Evolutionary conservation across 1,139 yeast genomes (phyloP).

Genomic region (Scheffersomyces stambukii): DNA sequence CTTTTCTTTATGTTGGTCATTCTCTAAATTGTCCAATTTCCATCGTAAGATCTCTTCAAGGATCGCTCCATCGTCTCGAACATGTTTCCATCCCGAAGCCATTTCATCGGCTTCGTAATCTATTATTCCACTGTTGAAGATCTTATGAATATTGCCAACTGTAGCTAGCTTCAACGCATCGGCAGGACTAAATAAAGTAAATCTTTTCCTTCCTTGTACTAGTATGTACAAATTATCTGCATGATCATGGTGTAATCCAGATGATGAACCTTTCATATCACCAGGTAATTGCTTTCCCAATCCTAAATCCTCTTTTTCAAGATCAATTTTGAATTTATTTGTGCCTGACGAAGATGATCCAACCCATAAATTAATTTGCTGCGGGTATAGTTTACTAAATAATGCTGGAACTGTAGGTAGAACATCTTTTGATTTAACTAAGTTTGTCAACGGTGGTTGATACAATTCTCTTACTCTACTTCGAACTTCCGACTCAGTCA

Average conservation of each 20-base stretch:
- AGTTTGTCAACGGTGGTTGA: conserved; percentile 58
- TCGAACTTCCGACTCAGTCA: not conserved
- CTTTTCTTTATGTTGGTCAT: conserved; percentile 8
- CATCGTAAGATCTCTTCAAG: conserved; percentile 41
- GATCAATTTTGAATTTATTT: conserved; percentile 8
- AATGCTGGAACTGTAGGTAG: conserved; percentile 43
- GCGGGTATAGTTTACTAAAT: conserved; percentile 47
- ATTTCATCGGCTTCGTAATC: conserved; percentile 51
- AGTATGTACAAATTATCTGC: conserved; percentile 69
- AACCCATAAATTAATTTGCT: conserved; percentile 73
- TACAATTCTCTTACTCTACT: conserved; percentile 40
- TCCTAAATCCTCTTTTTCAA: conserved; percentile 14
- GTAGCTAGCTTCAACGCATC: conserved; percentile 57
- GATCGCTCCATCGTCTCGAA: conserved; percentile 62
- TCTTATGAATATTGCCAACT: conserved; percentile 49
- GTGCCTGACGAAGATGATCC: conserved; percentile 28
- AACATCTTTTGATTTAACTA: conserved; percentile 18
- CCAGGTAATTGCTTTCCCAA: conserved; percentile 53
- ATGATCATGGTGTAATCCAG: conserved; percentile 80
- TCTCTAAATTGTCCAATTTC: conserved; percentile 18
- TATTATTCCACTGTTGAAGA: conserved; percentile 60
- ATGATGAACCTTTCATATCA: conserved; percentile 45
- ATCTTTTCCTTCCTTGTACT: conserved; percentile 57
- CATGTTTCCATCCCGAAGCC: conserved; percentile 56
- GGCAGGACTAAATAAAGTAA: conserved; percentile 60